Base-by-base conservation (phyloP, 441 rosid species). In the Populus hybrid region DNA sequence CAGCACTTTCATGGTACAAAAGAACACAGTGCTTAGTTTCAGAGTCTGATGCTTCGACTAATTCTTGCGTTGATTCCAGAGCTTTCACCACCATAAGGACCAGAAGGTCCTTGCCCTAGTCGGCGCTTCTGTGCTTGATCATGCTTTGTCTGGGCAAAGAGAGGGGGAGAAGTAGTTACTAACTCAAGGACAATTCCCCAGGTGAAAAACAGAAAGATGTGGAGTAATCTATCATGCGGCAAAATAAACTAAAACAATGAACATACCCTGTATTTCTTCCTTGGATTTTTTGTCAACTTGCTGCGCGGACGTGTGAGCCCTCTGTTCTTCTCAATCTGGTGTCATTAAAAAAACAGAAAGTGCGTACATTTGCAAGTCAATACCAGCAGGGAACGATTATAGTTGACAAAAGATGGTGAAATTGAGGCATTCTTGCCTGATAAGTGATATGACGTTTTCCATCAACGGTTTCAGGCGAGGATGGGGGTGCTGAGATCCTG, bases 181-280 rank as follows among this genome's bases (percentile, higher is more conserved):
- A n/a, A 68, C 50, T 74, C 36, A 65, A 40, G 45, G 7, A 20
- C 24, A 26, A 42, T 31, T 14, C 23, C 4, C 2, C 38, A 2
- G 4, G 28, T 24, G 12, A 73, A 33, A 53, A n/a, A 31, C 38
- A 59, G 68, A n/a, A 23, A 24, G 20, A 9, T 8, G 9, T 38
- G 5, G 63, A 76, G 26, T 31, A 42, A 29, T 40, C 23, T 63
- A 33, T 7, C 18, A 42, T 31, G 59, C 11, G 6, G 77, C 64
- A 42, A 20, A 28, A 38, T 18, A 73, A 64, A 74, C 67, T 7
- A 31, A 69, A 42, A 63, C 31, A 21, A 20, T 28, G 36, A 61
- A 38, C 70, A 74, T 86, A 88, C 97, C 94, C 95, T 84, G 87
- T 94, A 89, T 74, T 96, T 96, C 93, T 93, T 93, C 82, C 97